Evolutionary conservation across 495 filamentous ascomycete genomes (phyloP), one percentile per base, ranked within the genome.

Genomic region (Antarctomyces pellizariae): DNA sequence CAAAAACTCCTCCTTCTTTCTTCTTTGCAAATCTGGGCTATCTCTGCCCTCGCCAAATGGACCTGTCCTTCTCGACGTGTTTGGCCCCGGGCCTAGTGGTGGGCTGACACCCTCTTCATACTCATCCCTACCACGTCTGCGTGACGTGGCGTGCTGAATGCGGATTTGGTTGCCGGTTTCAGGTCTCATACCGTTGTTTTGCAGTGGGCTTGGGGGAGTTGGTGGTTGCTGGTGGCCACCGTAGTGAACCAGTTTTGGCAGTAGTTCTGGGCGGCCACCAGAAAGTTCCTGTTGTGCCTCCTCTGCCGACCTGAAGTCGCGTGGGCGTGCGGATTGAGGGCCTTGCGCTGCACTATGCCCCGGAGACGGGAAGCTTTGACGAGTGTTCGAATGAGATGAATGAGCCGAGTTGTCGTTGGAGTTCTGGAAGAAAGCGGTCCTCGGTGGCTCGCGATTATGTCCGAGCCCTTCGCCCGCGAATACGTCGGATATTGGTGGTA

Each of bases 1-100:
- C 36, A 97, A 49, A 44, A 97, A 97, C 42, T 97, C 84, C 24
- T 91, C 83, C 47, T 83, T 79, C 68, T 97, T 97, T 46, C 64
- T 69, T 31, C 64, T 55, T 42, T 80, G 65, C n/a, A 66, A 74
- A 32, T 80, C 79, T 3, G 82, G 78, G 25, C 76, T 79, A 35
- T 86, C 75, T 24, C 78, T 53, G 5, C 71, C 72, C 19, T 67
- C 65, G 22, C 77, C 75, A 33, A 83, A 80, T 1, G 73, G 74
- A 6, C 74, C 74, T 22, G 57, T 53, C 36, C 66, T 56, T 26
- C 47, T 47, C 18, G 29, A 26, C 2, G 49, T 58, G n/a, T 64
- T 35, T 1, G 63, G 56, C 8, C 69, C 69, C 33, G 64, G 63
- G 14, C 60, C 65, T 12, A 78, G 50, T 10, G 79, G 76, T 23